Conservation (phyloP, 208 protist genomes). For the Trypanosoma theileri region DNA sequence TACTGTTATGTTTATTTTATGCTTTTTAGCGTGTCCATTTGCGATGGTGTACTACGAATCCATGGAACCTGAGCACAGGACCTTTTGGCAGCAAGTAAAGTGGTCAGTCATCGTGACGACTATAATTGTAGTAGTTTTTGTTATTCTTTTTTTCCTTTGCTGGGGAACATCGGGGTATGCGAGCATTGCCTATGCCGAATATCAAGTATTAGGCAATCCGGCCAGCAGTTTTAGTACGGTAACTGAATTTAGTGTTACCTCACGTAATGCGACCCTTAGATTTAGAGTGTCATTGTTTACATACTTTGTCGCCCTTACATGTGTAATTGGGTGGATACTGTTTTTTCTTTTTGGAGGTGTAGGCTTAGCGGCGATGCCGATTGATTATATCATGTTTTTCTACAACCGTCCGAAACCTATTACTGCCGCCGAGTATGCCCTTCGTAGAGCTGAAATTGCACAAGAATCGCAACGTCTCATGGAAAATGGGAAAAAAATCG, state of each 20-base stretch:
- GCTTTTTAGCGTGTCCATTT: constrained; percentile 80
- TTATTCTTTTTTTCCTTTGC: constrained; percentile 32
- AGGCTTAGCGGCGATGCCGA: constrained; percentile 87
- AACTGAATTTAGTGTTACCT: constrained; percentile 18
- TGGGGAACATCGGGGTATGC: constrained; percentile 26
- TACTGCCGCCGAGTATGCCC: constrained; percentile 70
- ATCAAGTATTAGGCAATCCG: constrained; percentile 6
- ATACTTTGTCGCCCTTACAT: constrained; percentile 65
- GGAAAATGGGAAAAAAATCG: constrained; percentile 54
- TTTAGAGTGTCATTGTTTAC: constrained; percentile 46
- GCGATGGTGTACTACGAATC: constrained; percentile 91
- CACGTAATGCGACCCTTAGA: constrained; percentile 26
- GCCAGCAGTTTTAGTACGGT: constrained; percentile 1
- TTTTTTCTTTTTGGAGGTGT: constrained; percentile 93
- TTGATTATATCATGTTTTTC: constrained; percentile 79
- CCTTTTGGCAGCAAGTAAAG: constrained; percentile 29
- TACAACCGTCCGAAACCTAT: constrained; percentile 72
- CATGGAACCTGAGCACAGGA: constrained; percentile 56
- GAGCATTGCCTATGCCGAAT: constrained; percentile 22
- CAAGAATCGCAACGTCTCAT: constrained; percentile 68
- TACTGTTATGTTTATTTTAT: constrained; percentile 38
- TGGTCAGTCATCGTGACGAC: constrained; percentile 33
- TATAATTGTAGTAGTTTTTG: constrained; percentile 34
- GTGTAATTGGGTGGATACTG: constrained; percentile 79
- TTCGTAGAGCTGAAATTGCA: constrained; percentile 58